Percentiles rank a stretch among this genome's conserved stretches.
Evolutionary conservation across 2,329 filamentous ascomycete genomes (phyloP).

Genomic region (Claviceps cyperi): DNA sequence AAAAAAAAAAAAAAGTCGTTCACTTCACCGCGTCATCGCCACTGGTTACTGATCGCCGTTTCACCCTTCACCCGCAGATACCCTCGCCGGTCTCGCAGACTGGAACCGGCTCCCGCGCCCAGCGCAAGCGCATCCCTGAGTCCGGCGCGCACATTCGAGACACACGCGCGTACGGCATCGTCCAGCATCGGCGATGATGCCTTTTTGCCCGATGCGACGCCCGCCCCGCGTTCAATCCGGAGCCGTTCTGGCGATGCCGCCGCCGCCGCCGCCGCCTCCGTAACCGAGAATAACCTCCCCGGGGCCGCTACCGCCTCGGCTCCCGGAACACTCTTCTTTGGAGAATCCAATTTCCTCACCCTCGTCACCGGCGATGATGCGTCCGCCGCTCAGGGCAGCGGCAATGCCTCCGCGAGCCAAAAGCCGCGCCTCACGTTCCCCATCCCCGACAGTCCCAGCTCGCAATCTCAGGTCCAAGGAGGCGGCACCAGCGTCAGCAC

Average conservation of each 20-base stretch:
- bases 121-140: neutral
- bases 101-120: constrained; percentile 5
- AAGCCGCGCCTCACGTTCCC: constrained; percentile 17
- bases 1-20: neutral
- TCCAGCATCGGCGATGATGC: constrained; percentile 2
- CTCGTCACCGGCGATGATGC: constrained; percentile 15
- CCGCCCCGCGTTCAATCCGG: neutral
- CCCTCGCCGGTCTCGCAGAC: constrained; percentile 10
- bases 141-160: constrained; percentile 2
- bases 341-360: constrained; percentile 25
- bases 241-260: constrained; percentile 2
- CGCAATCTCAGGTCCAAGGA: constrained; percentile 8
- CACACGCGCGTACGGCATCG: neutral
- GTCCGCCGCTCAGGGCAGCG: neutral
- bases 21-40: neutral
- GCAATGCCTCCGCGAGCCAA: constrained; percentile 4
- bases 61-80: constrained; percentile 9
- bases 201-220: neutral
- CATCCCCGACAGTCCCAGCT: constrained; percentile 14
- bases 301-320: constrained; percentile 8
- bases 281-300: neutral
- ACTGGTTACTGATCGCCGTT: neutral
- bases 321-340: constrained; percentile 20
- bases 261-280: constrained; percentile 9
- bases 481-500: constrained; percentile 30